A percentile compares a stretch with the other conserved stretches of the same genome.
Evolutionary conservation across 371 early-diverging fungal species (phyloP).

Genomic region (Zopfochytrium polystomum): DNA sequence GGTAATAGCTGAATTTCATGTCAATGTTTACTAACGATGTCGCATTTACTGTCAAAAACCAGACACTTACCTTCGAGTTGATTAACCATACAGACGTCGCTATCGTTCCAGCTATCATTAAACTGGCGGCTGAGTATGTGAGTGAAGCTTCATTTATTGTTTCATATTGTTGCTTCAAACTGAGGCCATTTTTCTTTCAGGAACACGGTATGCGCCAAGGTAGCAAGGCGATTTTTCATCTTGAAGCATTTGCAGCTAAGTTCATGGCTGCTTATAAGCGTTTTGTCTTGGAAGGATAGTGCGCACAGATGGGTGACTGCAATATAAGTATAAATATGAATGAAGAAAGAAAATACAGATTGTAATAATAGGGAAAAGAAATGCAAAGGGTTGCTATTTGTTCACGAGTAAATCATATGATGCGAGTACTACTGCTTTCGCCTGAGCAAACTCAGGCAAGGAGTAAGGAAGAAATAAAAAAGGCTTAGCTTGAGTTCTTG

Average conservation of each 20-base stretch:
- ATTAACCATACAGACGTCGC: slow-evolving; percentile 60
- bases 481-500: no score
- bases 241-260: slow-evolving; percentile 95
- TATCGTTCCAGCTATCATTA: slow-evolving; percentile 65
- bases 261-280: slow-evolving; percentile 74
- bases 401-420: no score
- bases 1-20: slow-evolving; percentile 36
- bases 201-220: slow-evolving; percentile 86
- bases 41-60: slow-evolving; percentile 8
- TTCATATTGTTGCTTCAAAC: no score
- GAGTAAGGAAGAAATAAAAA: no score
- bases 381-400: no score
- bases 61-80: slow-evolving; percentile 70
- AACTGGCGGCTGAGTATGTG: slow-evolving; percentile 78
- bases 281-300: slow-evolving; percentile 42
- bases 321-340: no score
- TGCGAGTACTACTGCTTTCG: no score
- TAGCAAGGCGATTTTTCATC: slow-evolving; percentile 92
- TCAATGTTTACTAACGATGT: slow-evolving; percentile 2
- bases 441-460: no score
- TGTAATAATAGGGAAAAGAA: no score
- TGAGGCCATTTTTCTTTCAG: slow-evolving; percentile 38
- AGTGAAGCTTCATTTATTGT: slow-evolving; percentile 21
- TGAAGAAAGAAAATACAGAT: no score
- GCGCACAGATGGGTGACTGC: no score